Evolutionary conservation across 176 grass and related monocot species (phyloP), one percentile per base, ranked within the genome.

Genomic region (Cymbopogon citratus): DNA sequence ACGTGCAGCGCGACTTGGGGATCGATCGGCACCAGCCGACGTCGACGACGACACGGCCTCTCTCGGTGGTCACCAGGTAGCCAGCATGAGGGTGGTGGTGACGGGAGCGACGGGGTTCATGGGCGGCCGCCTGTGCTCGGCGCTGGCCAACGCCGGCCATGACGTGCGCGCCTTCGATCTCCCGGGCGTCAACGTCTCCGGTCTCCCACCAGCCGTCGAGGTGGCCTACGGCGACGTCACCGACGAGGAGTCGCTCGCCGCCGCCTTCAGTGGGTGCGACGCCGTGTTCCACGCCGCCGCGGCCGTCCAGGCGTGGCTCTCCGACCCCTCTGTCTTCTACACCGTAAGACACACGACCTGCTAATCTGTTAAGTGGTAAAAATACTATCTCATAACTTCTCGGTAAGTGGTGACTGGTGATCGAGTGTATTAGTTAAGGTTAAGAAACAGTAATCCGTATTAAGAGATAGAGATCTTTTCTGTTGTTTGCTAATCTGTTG

Each of bases 71-170:
- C 31, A 33, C 31, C 31, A 2, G 31, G n/a, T n/a, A n/a, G 19
- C 1, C n/a, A 26, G 5, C 23, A 91, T 87, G 92, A 86, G 76
- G 87, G 85, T 98, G 65, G 27, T 86, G 66, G 86, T 98, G 67
- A 98, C 92, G 72, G 95, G 95, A 19, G 88, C 90, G 39, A 84
- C 95, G 72, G 95, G 95, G 7, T 98, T 76, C 84, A 87, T 98
- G 19, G 95, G 88, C 34, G 82, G 80, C 43, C 75, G 79, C 35
- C 90, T 98, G 59, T 91, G 95, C 85, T 54, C 68, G n/a, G 90
- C 81, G 60, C 90, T 94, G 59, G 79, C 87, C 21, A 66, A 14
- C 65, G 86, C 87, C 49, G 92, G 95, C 3, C 65, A 93, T 86
- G 38, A 31, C 75, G 92, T 98, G 76, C 86, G 90, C 19, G 90